Evolutionary conservation across 2,329 filamentous ascomycete species (phyloP), one percentile per base, ranked within the genome.

Genomic region (Lecanicillium sp.): DNA sequence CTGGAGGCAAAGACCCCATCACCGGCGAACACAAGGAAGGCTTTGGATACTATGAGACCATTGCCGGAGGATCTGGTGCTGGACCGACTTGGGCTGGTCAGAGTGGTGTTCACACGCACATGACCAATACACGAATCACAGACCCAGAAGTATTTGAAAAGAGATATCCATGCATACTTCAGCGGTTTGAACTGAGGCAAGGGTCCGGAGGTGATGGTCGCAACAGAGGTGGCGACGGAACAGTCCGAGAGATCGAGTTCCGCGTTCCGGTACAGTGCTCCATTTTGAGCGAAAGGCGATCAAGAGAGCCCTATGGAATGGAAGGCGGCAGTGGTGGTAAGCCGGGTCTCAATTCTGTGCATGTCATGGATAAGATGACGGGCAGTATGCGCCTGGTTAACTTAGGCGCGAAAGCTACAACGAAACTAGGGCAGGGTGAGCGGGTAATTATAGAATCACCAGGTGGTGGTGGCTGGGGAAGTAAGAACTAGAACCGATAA

Each of bases 11-110:
- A 43, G 69, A 74, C 39, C 69, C 71, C n/a, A 68, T 77, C n/a
- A 77, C 45, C 5, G 54, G 55, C 29, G 48, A 76, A 35, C 48
- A 52, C 22, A 43, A 46, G 7, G 44, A 54, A 18, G 85, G 85
- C 0, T 92, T 92, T 53, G 85, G 85, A 9, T 92, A 90, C 65
- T 90, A 90, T 57, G 85, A 92, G 59, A 90, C 85, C 5, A 88
- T 92, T 45, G 80, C 82, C 0, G 85, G 85, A 29, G 85, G 85
- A 1, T 78, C 73, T 29, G 85, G 85, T 19, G 85, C 85, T 0
- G 84, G 84, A 0, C 73, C 79, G 0, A 68, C 69, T 12, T 89
- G 84, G 84, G 68, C 82, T 43, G 85, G 85, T 28, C 80, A 82
- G 9, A 77, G 68, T 37, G 84, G 83, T 18, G 83, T 89, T n/a